phyloP scores from a whole-genome alignment of 2,329 filamentous ascomycete genomes.

The Meredithiella fracta region DNA sequence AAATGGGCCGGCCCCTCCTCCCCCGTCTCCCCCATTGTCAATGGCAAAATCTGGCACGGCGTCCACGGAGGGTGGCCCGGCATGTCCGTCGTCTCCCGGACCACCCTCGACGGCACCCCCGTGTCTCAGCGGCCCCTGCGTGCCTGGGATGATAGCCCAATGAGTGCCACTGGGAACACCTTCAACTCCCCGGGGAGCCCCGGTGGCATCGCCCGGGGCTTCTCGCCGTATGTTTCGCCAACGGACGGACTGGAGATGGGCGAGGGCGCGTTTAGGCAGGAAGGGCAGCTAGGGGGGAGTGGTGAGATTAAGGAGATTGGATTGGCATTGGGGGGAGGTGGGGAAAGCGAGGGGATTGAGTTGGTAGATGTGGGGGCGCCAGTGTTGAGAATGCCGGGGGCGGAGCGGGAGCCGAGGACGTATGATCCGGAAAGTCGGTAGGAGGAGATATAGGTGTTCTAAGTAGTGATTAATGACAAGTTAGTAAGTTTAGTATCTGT shows the following conservation, averaged over 20 bases:
- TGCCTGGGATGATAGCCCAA: slow-evolving; percentile 37
- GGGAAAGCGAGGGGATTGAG: slow-evolving; percentile 29
- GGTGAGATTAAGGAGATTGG: slow-evolving; percentile 15
- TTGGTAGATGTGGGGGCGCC: slow-evolving; percentile 31
- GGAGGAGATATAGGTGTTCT: not conserved
- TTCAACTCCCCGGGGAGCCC: not conserved
- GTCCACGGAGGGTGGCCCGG: slow-evolving; percentile 6
- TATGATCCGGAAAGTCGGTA: slow-evolving; percentile 10
- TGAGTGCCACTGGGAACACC: slow-evolving; percentile 18
- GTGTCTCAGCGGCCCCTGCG: slow-evolving; percentile 36
- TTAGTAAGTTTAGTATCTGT: no score
- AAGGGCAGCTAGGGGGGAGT: slow-evolving; percentile 10
- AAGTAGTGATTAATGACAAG: not conserved
- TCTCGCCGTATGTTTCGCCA: not conserved
- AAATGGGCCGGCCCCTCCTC: slow-evolving; percentile 7
- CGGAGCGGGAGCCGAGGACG: slow-evolving; percentile 17
- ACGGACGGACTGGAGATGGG: slow-evolving; percentile 17
- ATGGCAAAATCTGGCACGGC: slow-evolving; percentile 17
- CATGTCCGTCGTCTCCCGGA: not conserved
- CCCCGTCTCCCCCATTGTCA: slow-evolving; percentile 24
- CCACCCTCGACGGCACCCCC: slow-evolving; percentile 28
- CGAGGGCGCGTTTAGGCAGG: slow-evolving; percentile 18
- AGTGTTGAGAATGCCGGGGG: slow-evolving; percentile 20
- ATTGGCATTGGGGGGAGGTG: slow-evolving; percentile 7
- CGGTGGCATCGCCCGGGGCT: not conserved